Conservation (phyloP, 208 protist species). For the Acanthamoeba healyi region DNA sequence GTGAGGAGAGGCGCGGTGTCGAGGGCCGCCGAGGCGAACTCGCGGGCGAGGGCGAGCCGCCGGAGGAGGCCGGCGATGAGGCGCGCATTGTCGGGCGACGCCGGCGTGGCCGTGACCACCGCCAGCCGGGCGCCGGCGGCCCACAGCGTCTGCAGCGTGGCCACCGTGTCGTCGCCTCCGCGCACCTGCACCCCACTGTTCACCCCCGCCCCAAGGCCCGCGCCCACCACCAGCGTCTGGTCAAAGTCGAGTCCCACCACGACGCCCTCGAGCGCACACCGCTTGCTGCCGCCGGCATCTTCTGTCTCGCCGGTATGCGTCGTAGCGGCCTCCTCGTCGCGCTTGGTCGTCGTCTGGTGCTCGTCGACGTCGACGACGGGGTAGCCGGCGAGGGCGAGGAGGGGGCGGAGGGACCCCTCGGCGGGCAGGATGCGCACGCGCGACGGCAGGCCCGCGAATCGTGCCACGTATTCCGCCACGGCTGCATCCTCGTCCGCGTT, state of each 20-base stretch:
- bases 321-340: background rate
- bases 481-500: background rate
- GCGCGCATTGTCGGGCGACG: background rate
- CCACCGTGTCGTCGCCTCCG: background rate
- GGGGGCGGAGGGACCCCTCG: background rate
- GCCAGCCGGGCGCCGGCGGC: background rate
- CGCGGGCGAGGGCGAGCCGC: background rate
- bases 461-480: background rate
- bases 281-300: background rate
- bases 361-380: background rate
- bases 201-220: background rate
- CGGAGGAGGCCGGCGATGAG: background rate
- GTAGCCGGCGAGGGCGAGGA: background rate
- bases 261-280: background rate
- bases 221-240: background rate
- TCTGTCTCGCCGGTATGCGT: background rate
- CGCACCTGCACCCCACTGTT: background rate
- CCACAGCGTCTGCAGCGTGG: background rate
- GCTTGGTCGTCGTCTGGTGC: background rate
- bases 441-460: background rate
- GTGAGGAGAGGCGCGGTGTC: conserved; percentile 19
- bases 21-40: conserved; percentile 5
- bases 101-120: background rate
- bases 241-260: conserved; percentile 45
- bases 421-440: background rate